Percentiles rank a stretch among this genome's conserved stretches.
Conservation (phyloP, 805 yeast species). For the Deakozyma indianensis region DNA sequence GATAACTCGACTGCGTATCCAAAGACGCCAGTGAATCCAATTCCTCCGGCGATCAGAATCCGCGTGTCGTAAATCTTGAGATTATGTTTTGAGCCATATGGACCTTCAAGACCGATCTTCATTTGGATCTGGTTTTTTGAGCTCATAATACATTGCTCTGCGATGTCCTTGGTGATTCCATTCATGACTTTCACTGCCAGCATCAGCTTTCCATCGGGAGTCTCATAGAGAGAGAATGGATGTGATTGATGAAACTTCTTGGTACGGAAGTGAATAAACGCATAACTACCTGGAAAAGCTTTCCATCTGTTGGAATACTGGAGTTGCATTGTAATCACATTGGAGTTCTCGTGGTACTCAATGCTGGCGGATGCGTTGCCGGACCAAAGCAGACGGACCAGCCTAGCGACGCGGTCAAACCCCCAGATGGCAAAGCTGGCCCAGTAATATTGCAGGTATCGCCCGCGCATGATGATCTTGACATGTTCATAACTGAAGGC, state of each 20-base stretch:
- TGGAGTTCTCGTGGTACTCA: constrained; percentile 9
- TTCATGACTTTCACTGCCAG: constrained; percentile 23
- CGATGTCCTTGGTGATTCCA: constrained; percentile 39
- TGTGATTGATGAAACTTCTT: constrained; percentile 52
- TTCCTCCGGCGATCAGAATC: constrained; percentile 40
- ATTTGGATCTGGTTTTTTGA: constrained; percentile 16
- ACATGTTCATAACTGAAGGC: constrained; percentile 48
- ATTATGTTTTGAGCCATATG: constrained; percentile 37
- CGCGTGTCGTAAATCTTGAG: constrained; percentile 25
- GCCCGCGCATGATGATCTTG: constrained; percentile 14
- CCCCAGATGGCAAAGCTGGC: constrained; percentile 55
- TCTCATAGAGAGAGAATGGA: constrained; percentile 38
- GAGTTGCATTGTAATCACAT: constrained; percentile 11
- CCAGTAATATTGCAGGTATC: constrained; percentile 33
- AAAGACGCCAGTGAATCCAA: constrained; percentile 42
- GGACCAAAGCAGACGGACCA: constrained; percentile 37
- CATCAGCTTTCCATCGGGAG: constrained; percentile 7
- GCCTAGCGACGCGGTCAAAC: constrained; percentile 46
- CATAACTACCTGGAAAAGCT: constrained; percentile 40
- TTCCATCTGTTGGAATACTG: constrained; percentile 30
- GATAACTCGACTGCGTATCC: constrained; percentile 26
- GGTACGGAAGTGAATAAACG: constrained; percentile 31
- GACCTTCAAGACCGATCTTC: constrained; percentile 41
- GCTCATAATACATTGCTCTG: constrained; percentile 18
- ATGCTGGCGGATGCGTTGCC: constrained; percentile 28